phyloP scores from a whole-genome alignment of 2,329 filamentous ascomycete species.

The Colletotrichum ledebouriae region DNA sequence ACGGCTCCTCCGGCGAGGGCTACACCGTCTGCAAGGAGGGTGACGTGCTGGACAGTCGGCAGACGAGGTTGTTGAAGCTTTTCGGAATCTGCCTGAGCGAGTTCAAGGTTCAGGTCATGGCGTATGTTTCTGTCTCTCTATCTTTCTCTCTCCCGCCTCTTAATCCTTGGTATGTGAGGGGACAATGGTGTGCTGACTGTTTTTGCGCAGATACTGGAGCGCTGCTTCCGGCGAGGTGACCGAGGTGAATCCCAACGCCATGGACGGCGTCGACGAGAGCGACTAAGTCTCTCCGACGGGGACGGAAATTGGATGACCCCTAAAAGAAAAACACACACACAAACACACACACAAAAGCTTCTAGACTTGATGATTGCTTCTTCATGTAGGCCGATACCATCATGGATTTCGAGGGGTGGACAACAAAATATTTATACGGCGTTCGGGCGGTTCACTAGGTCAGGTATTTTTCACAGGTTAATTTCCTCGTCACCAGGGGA shows the following conservation, averaged over 20 bases:
- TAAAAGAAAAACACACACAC: not conserved
- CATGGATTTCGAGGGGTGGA: conserved; percentile 42
- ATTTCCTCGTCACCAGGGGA: not conserved
- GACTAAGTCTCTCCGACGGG: conserved; percentile 18
- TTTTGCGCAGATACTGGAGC: conserved; percentile 68
- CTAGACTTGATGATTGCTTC: conserved; percentile 42
- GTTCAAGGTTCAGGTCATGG: conserved; percentile 85
- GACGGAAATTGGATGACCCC: not conserved
- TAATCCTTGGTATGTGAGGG: not conserved
- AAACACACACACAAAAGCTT: conserved; percentile 31
- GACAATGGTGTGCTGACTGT: conserved; percentile 5
- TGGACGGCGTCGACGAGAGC: conserved; percentile 52
- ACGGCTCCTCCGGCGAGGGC: conserved; percentile 59
- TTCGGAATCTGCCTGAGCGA: conserved; percentile 93
- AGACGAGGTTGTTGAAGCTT: conserved; percentile 93
- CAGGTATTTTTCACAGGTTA: conserved; percentile 14
- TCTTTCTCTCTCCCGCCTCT: not conserved
- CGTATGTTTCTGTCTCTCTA: conserved; percentile 61
- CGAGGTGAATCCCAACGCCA: conserved; percentile 60
- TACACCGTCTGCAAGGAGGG: conserved; percentile 89
- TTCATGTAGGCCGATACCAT: conserved; percentile 44
- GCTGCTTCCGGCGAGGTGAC: conserved; percentile 71
- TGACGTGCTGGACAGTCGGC: conserved; percentile 86
- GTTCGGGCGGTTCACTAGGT: conserved; percentile 38
- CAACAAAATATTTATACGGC: conserved; percentile 36